Evolutionary conservation across 2,329 filamentous ascomycete genomes (phyloP), one percentile per base, ranked within the genome.

Genomic region (Nothomitra cinnamomea): DNA sequence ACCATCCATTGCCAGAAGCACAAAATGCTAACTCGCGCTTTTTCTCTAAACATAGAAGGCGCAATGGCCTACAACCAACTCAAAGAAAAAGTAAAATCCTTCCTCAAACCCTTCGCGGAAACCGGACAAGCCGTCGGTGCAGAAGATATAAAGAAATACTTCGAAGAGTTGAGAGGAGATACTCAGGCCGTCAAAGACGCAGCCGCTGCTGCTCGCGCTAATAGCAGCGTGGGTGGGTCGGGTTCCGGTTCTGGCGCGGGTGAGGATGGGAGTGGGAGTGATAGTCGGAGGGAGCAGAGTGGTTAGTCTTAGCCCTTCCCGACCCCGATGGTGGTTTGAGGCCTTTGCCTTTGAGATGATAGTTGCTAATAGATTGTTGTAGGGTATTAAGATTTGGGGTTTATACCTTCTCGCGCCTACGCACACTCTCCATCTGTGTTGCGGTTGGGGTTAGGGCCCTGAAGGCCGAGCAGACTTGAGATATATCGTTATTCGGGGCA

Each of bases 41-140:
- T 22, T 17, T 2, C 42, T n/a, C n/a, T n/a, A n/a, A n/a, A n/a
- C n/a, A 22, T 50, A 55, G 86, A 98, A 66, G 92, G 92, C 15
- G 90, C 94, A 47, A 95, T 96, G 88, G 90, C 89, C 0, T 98
- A 96, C 69, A 95, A 96, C 62, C 85, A 94, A 62, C 76, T 98
- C 56, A 92, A 94, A 64, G 89, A 96, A 63, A 89, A 90, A 64
- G 80, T 98, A n/a, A 95, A 90, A 72, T 82, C 83, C 0, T 96
- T 98, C 65, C 79, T 98, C 62, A 81, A 89, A 68, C 85, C 94
- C 43, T 98, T 95, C 65, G 92, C 92, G 0, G 87, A 95, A 64
- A 94, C 83, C 57, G 90, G 90, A 1, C 73, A 85, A 66, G 82
- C 86, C 0, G 89, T 98, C 21, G 83, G 87, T 1, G 90, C 90